Evolutionary conservation across 768 basidiomycete genomes (phyloP).

Genomic region (Amanita pseudoporphyria): DNA sequence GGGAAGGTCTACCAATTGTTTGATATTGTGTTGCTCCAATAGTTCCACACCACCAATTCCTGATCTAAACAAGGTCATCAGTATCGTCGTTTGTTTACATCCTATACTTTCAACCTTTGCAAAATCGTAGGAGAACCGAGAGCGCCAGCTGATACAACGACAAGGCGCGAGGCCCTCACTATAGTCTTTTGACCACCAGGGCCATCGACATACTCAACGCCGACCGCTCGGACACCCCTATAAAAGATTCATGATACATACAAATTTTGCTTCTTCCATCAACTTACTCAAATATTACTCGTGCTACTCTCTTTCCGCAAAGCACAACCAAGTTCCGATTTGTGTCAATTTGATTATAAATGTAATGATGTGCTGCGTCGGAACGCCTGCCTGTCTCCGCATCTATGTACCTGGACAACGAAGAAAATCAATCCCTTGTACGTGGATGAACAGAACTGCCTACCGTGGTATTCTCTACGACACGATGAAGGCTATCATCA

Average conservation of each 20-base stretch:
- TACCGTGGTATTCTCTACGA: slow-evolving; percentile 47
- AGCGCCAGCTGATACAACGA: slow-evolving; percentile 42
- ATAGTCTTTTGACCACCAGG: slow-evolving; percentile 17
- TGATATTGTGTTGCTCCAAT: slow-evolving; percentile 38
- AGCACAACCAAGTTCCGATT: slow-evolving; percentile 34
- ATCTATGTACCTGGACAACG: slow-evolving; percentile 40
- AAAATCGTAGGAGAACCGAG: slow-evolving; percentile 49
- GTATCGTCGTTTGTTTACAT: neutral
- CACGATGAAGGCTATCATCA: neutral
- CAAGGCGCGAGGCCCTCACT: slow-evolving; percentile 31
- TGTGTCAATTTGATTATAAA: slow-evolving; percentile 34
- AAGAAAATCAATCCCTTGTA: neutral
- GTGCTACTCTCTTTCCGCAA: slow-evolving; percentile 31
- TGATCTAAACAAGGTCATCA: slow-evolving; percentile 22
- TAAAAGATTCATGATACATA: neutral
- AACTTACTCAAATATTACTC: slow-evolving; percentile 38
- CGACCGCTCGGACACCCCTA: slow-evolving; percentile 33
- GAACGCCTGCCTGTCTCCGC: slow-evolving; percentile 42
- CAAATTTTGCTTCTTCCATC: neutral
- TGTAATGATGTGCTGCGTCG: slow-evolving; percentile 41
- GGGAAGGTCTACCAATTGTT: slow-evolving; percentile 50
- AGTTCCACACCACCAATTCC: slow-evolving; percentile 54
- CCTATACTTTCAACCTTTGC: slow-evolving; percentile 26
- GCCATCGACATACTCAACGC: slow-evolving; percentile 42
- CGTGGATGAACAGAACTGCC: slow-evolving; percentile 5